These are phyloP conservation scores for Aspergillus nanangensis DNA, from an alignment of 495 filamentous ascomycete genomes.

Conservation along the genomic window DNA sequence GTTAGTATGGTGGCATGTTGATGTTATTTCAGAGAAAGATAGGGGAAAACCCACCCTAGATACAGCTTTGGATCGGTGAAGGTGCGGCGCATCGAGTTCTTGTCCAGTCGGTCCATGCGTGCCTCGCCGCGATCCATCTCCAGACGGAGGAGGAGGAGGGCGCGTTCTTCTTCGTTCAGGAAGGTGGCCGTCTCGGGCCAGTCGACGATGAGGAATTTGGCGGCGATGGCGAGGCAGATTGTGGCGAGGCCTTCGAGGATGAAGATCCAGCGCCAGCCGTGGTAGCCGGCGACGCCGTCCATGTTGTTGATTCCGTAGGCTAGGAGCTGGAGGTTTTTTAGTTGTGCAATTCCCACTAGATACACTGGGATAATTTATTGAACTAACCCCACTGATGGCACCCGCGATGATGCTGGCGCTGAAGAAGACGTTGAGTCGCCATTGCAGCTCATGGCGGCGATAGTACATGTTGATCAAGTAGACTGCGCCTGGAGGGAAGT, in stretches of 20 bases:
- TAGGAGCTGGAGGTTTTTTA: slow-evolving; percentile 36
- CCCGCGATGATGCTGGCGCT: slow-evolving; percentile 53
- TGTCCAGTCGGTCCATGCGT: slow-evolving; percentile 47
- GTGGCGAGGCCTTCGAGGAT: slow-evolving; percentile 61
- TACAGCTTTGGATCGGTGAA: slow-evolving; percentile 56
- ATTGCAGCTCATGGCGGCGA: slow-evolving; percentile 55
- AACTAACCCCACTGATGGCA: slow-evolving; percentile 52
- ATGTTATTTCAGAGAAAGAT: no score
- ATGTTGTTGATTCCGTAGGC: slow-evolving; percentile 56
- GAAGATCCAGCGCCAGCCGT: slow-evolving; percentile 61
- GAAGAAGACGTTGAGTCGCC: slow-evolving; percentile 56
- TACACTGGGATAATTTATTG: neutral
- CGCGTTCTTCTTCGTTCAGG: slow-evolving; percentile 42
- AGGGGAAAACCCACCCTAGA: slow-evolving; percentile 27
- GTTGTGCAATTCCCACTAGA: neutral
- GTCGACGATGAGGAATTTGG: slow-evolving; percentile 52
- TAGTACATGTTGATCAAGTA: slow-evolving; percentile 62
- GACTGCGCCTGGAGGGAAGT: slow-evolving; percentile 21
- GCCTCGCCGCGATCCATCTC: slow-evolving; percentile 35
- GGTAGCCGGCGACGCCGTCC: slow-evolving; percentile 44
- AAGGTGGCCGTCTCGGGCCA: slow-evolving; percentile 51
- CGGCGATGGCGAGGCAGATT: slow-evolving; percentile 34
- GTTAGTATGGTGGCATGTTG: no score
- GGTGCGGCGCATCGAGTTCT: slow-evolving; percentile 38
- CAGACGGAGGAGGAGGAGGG: slow-evolving; percentile 38